Evolutionary conservation across 192 early-diverging fungal species (phyloP), one percentile per base, ranked within the genome.

Genomic region (Spinellus fusiger): DNA sequence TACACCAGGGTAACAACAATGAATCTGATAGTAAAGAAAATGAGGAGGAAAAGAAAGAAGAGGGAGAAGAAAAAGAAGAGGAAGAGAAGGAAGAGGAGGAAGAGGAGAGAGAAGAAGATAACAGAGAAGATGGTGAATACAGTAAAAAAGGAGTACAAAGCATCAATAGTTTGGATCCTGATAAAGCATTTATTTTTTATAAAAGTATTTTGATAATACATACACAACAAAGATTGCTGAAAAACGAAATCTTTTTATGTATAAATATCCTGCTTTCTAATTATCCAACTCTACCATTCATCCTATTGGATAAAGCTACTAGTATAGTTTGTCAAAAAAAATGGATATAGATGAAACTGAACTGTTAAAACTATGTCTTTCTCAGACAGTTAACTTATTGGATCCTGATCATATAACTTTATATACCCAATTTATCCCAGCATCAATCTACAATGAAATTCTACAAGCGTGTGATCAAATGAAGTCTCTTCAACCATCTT

Each of bases 361-460:
- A 55, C 54, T 55, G 54, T 55, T 55, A 55, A 38, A 55, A 55
- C 22, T 55, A 23, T 55, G 54, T 55, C 54, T 55, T 38, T 55
- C 54, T 38, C 54, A 55, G 13, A 53, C 34, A 55, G 54, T 55
- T 55, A 55, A 55, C 54, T 55, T 55, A 55, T 55, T 38, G 54
- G 9, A 55, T 55, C 34, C 33, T 55, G 34, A 55, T 26, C 34
- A 38, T 35, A 23, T 55, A 55, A 9, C 51, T 55, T 55, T 38
- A 38, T 55, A 55, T 35, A 55, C 54, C 34, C 34, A 23, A 55
- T 55, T 38, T 37, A 55, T 55, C 34, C 54, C 54, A 55, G 54
- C 54, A 55, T 55, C 35, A 55, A 38, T 37, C 54, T 55, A 55
- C 54, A 55, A 55, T 55, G 54, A 55, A 55, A 37, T 55, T 55